Percentiles rank a stretch among this genome's conserved stretches.
Evolutionary conservation across 1,284 basidiomycete species (phyloP).

Genomic region (Golubevia pallescens): DNA sequence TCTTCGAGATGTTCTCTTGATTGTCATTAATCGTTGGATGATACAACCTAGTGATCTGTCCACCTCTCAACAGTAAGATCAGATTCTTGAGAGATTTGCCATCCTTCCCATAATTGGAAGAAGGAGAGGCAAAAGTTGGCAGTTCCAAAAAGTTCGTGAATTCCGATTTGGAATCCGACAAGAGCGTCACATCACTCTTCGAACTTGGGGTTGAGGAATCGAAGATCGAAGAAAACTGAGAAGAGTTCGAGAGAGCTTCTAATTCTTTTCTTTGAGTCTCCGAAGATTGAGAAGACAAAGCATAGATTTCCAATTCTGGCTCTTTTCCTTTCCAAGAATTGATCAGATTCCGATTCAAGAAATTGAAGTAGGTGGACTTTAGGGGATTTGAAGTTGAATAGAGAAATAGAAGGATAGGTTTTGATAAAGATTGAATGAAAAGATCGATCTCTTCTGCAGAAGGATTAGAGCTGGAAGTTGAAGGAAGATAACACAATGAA

Average conservation of each 20-base stretch:
- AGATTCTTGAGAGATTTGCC: constrained; percentile 22
- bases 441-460: constrained; percentile 33
- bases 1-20: no score
- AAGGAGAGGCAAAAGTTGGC: no score
- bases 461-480: constrained; percentile 15
- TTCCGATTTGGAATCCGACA: constrained; percentile 22
- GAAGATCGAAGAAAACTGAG: constrained; percentile 8
- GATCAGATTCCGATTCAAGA: constrained; percentile 10
- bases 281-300: constrained; percentile 30
- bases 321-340: constrained; percentile 21
- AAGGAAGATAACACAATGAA: constrained; percentile 33
- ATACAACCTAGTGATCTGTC: constrained; percentile 42
- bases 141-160: constrained; percentile 28
- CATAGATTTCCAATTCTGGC: constrained; percentile 35
- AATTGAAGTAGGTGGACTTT: constrained; percentile 29
- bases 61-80: constrained; percentile 42
- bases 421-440: constrained; percentile 39
- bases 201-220: no score
- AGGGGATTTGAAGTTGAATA: constrained; percentile 28
- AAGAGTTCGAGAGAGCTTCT: constrained; percentile 8
- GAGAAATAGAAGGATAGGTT: constrained; percentile 48
- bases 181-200: no score
- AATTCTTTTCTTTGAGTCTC: constrained; percentile 17
- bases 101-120: constrained; percentile 14
- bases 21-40: constrained; percentile 19